These are phyloP conservation scores for Blastocystis sp. DNA, from an alignment of 352 stramenopile genomes.

Conservation along the genomic window DNA sequence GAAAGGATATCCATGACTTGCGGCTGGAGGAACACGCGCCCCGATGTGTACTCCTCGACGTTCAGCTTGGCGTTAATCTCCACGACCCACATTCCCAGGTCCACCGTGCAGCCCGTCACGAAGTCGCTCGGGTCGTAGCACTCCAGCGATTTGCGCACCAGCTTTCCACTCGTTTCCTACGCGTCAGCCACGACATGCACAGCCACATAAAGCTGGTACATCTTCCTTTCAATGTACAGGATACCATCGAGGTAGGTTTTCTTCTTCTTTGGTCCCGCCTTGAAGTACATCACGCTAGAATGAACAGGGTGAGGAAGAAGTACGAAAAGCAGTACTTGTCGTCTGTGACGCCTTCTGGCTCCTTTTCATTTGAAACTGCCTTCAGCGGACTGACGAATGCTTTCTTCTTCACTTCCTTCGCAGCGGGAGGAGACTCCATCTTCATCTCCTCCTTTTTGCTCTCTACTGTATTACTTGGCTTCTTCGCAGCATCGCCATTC, in stretches of 20 bases:
- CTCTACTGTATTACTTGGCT: no score
- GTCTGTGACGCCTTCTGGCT: background rate
- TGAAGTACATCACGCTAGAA: conserved; percentile 53
- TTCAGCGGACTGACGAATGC: conserved; percentile 12
- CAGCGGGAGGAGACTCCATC: background rate
- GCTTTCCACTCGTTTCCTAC: conserved; percentile 51
- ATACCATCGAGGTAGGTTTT: conserved; percentile 68
- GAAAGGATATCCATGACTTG: background rate
- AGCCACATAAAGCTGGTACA: conserved; percentile 24
- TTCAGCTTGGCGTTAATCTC: background rate
- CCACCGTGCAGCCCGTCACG: conserved; percentile 25
- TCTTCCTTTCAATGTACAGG: conserved; percentile 53
- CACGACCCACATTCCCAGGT: conserved; percentile 52
- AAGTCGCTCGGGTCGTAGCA: conserved; percentile 37
- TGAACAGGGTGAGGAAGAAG: background rate
- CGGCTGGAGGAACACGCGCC: conserved; percentile 23
- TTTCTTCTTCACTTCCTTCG: background rate
- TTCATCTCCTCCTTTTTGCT: no score
- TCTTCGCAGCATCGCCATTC: background rate
- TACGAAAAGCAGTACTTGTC: conserved; percentile 47
- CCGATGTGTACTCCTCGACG: conserved; percentile 16
- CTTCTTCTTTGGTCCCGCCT: conserved; percentile 69
- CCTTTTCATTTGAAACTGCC: background rate
- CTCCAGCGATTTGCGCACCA: conserved; percentile 58
- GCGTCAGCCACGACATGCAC: background rate